A percentile compares a stretch with the other conserved stretches of the same genome.
phyloP scores from a whole-genome alignment of 2,329 filamentous ascomycete species.

The Monascus ruber region DNA sequence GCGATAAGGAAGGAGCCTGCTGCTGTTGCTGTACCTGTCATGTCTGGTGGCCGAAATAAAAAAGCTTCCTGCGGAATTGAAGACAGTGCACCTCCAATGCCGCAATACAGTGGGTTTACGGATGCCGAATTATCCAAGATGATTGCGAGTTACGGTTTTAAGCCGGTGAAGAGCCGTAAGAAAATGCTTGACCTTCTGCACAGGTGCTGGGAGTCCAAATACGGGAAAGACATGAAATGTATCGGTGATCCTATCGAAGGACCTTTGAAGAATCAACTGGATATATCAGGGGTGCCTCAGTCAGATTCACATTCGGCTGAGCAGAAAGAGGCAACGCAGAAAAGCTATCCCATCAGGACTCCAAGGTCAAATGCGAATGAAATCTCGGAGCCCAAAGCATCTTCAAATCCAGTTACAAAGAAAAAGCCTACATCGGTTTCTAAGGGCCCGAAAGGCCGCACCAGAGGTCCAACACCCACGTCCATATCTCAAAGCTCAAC shows the following conservation, averaged over 20 bases:
- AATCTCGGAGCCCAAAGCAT: conserved; percentile 1
- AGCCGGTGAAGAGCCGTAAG: conserved; percentile 54
- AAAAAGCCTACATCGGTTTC: no score
- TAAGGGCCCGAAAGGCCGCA: no score
- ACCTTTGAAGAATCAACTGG: background rate
- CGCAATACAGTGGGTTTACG: conserved; percentile 51
- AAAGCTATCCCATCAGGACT: background rate
- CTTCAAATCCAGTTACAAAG: no score
- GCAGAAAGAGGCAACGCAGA: conserved; percentile 9
- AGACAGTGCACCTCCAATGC: conserved; percentile 23
- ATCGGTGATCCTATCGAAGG: conserved; percentile 8
- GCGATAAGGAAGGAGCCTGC: background rate
- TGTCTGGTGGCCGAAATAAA: background rate
- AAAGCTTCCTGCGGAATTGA: background rate
- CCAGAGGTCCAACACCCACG: background rate
- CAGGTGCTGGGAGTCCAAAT: conserved; percentile 58
- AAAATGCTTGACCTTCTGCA: conserved; percentile 60
- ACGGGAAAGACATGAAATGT: conserved; percentile 15
- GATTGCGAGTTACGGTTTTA: conserved; percentile 58
- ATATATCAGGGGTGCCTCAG: background rate
- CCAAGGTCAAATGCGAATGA: background rate
- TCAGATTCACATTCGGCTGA: conserved; percentile 5
- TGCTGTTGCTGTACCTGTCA: background rate
- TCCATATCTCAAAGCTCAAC: background rate
- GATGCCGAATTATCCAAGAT: conserved; percentile 52